A percentile compares a stretch with the other conserved stretches of the same genome.
These are phyloP conservation scores for Platanus orientalis DNA, from an alignment of 164 flowering plant species.

Conservation along the genomic window DNA sequence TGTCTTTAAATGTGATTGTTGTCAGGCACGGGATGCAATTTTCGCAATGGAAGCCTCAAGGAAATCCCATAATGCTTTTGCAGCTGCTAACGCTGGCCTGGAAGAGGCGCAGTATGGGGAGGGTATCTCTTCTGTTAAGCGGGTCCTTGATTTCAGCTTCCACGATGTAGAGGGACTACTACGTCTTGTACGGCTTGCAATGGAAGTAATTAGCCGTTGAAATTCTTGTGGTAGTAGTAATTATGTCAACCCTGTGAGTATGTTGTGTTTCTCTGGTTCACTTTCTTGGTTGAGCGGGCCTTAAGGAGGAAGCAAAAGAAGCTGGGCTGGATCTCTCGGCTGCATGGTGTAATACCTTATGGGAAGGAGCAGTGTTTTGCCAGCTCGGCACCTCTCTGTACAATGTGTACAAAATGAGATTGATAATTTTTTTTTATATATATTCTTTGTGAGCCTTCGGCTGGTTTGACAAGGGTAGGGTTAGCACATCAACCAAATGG, in stretches of 20 bases:
- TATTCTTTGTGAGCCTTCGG: conserved; percentile 27
- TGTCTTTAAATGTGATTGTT: conserved; percentile 10
- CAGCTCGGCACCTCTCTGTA: conserved; percentile 22
- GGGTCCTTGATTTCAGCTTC: conserved; percentile 70
- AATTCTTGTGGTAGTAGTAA: conserved; percentile 17
- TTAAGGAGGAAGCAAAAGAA: conserved; percentile 8
- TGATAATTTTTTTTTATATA: conserved; percentile 24
- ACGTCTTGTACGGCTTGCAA: conserved; percentile 58
- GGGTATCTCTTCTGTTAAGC: conserved; percentile 39
- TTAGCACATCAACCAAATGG: conserved; percentile 5
- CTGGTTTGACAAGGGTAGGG: conserved; percentile 15
- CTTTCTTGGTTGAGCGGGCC: conserved; percentile 15
- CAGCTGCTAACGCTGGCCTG: conserved; percentile 37
- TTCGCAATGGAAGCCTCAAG: conserved; percentile 79
- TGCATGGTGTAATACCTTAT: conserved; percentile 8
- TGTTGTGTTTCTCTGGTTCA: conserved; percentile 20
- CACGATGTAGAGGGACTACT: conserved; percentile 65
- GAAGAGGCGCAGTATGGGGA: conserved; percentile 38
- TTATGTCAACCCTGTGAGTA: conserved; percentile 19
- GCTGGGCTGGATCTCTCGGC: conserved; percentile 3
- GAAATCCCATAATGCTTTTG: conserved; percentile 56
- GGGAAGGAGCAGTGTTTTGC: conserved; percentile 9
- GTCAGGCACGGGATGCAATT: conserved; percentile 61
- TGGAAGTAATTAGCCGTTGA: conserved; percentile 49
- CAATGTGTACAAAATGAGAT: conserved; percentile 39